A percentile compares a stretch with the other conserved stretches of the same genome.
Evolutionary conservation across 768 basidiomycete species (phyloP).

Genomic region (Boletales sp.): DNA sequence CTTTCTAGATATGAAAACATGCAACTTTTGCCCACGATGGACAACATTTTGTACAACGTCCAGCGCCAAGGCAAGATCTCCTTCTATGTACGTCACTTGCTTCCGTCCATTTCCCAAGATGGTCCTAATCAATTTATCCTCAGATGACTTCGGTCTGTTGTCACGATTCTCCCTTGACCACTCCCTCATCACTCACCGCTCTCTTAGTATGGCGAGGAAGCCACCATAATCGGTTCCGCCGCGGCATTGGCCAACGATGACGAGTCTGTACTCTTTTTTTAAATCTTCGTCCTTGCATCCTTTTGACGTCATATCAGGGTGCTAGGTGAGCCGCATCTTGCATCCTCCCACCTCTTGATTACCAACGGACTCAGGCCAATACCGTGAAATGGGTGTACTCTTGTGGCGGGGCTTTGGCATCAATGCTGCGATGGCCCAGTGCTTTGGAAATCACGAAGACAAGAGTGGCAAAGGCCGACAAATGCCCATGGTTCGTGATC

Average conservation of each 20-base stretch:
- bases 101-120: neutral
- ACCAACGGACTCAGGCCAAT: constrained; percentile 59
- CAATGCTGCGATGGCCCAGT: constrained; percentile 85
- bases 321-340: constrained; percentile 46
- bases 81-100: constrained; percentile 63
- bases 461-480: constrained; percentile 79
- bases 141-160: constrained; percentile 80
- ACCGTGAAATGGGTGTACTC: constrained; percentile 89
- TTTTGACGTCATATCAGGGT: constrained; percentile 46
- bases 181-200: constrained; percentile 1
- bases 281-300: neutral
- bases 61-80: constrained; percentile 93
- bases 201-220: constrained; percentile 82
- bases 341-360: neutral
- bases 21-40: constrained; percentile 76
- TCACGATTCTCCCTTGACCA: neutral
- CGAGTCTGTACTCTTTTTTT: constrained; percentile 56
- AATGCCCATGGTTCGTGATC: constrained; percentile 78
- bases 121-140: constrained; percentile 3
- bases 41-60: constrained; percentile 86
- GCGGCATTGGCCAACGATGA: constrained; percentile 80
- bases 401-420: constrained; percentile 83
- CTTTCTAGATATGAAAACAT: constrained; percentile 66
- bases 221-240: constrained; percentile 83
- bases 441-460: constrained; percentile 85